These are phyloP conservation scores for Auriscalpium vulgare DNA, from an alignment of 768 basidiomycete genomes.

Conservation along the genomic window DNA sequence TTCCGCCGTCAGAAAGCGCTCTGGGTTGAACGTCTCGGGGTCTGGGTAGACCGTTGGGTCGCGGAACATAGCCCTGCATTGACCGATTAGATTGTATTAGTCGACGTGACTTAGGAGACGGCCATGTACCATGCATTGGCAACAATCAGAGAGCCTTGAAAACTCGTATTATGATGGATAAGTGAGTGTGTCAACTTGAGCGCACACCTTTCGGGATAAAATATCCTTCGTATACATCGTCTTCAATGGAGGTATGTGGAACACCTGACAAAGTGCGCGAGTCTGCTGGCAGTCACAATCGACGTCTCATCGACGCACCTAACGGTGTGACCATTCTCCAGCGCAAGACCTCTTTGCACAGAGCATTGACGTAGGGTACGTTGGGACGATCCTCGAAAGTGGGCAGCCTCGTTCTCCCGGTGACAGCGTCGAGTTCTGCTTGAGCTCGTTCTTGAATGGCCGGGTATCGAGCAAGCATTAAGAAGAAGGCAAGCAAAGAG, in stretches of 20 bases:
- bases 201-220: conserved; percentile 7
- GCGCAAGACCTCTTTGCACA: conserved; percentile 19
- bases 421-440: conserved; percentile 20
- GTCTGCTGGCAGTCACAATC: not conserved
- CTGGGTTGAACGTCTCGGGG: conserved; percentile 10
- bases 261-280: not conserved
- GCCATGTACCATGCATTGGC: conserved; percentile 3
- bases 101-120: not conserved
- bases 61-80: conserved; percentile 6
- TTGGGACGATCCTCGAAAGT: conserved; percentile 17
- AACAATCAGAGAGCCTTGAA: not conserved
- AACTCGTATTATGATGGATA: not conserved
- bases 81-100: not conserved
- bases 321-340: conserved; percentile 13
- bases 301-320: not conserved
- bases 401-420: conserved; percentile 18
- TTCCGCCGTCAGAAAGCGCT: conserved; percentile 10
- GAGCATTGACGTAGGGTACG: conserved; percentile 21
- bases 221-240: conserved; percentile 2
- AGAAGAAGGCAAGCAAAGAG: conserved; percentile 9
- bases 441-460: conserved; percentile 20
- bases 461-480: conserved; percentile 21
- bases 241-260: not conserved
- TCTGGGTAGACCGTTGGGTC: conserved; percentile 7
- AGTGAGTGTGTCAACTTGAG: too few species aligned